Percentiles rank a stretch among this genome's conserved stretches.
These are phyloP conservation scores for Beauveria rudraprayagi DNA, from an alignment of 2,329 filamentous ascomycete genomes.

Conservation along the genomic window DNA sequence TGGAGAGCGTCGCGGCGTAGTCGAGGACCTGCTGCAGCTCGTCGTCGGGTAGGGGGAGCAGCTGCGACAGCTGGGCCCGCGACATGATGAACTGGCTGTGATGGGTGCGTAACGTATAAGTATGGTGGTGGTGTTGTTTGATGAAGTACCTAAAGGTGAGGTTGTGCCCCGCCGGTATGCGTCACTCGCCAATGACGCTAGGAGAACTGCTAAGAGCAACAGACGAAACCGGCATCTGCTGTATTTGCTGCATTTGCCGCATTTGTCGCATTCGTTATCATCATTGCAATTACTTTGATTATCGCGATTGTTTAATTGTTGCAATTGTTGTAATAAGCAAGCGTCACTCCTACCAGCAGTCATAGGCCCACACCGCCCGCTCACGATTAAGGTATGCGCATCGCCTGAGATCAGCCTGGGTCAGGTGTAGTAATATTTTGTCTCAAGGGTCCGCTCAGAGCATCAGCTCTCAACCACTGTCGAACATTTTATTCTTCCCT, in stretches of 20 bases:
- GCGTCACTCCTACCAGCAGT: not conserved
- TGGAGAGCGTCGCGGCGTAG: slow-evolving; percentile 71
- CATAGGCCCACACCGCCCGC: not conserved
- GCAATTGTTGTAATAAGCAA: not conserved
- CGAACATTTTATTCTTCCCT: no score
- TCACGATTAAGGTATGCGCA: not conserved
- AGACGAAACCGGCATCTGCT: not conserved
- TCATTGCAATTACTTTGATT: no score
- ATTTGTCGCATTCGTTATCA: no score
- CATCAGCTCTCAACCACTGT: not conserved
- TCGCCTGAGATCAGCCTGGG: not conserved
- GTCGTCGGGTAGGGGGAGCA: slow-evolving; percentile 78
- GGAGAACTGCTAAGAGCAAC: not conserved
- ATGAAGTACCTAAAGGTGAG: not conserved
- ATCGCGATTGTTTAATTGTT: no score
- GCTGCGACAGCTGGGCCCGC: slow-evolving; percentile 60
- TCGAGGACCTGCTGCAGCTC: slow-evolving; percentile 78
- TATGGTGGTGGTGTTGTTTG: not conserved
- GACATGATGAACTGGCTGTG: slow-evolving; percentile 36
- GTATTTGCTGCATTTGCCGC: no score
- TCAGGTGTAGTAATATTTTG: not conserved
- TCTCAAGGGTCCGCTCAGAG: not conserved
- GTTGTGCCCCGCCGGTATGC: slow-evolving; percentile 1
- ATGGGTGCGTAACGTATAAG: not conserved
- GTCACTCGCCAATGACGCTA: slow-evolving; percentile 7